Percentiles rank a stretch among this genome's conserved stretches.
Evolutionary conservation across 495 filamentous ascomycete species (phyloP).

Genomic region (Penicillium coprophilum): DNA sequence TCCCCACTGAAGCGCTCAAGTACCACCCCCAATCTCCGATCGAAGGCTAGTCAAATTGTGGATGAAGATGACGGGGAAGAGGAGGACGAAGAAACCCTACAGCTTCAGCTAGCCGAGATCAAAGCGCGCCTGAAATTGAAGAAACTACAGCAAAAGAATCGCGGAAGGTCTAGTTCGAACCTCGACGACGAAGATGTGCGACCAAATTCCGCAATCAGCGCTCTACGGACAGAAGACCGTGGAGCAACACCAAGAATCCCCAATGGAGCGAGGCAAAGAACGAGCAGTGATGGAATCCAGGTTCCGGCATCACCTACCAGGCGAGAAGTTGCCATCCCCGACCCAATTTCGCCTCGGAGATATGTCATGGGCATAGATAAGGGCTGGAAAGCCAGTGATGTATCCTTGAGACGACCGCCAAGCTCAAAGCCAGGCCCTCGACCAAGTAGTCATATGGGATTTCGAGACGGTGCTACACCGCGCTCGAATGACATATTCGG

Average conservation of each 20-base stretch:
- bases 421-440: conserved; percentile 26
- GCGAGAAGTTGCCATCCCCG: conserved; percentile 44
- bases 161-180: conserved; percentile 35
- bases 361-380: conserved; percentile 88
- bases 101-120: conserved; percentile 80
- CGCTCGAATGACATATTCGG: conserved; percentile 26
- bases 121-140: conserved; percentile 87
- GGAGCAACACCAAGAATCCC: conserved; percentile 25
- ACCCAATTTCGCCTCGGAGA: conserved; percentile 74
- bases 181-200: conserved; percentile 26
- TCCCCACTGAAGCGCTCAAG: conserved; percentile 60
- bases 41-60: conserved; percentile 33
- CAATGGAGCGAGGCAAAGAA: conserved; percentile 18
- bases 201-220: conserved; percentile 29
- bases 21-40: conserved; percentile 42
- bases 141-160: conserved; percentile 63
- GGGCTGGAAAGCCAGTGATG: conserved; percentile 73
- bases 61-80: conserved; percentile 50
- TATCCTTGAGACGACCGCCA: conserved; percentile 79
- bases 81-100: conserved; percentile 86
- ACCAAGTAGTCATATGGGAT: conserved; percentile 37
- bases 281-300: conserved; percentile 52
- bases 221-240: conserved; percentile 24
- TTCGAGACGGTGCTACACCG: conserved; percentile 28
- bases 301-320: conserved; percentile 79